phyloP scores from a whole-genome alignment of 108 stramenopile species.

The Cyclotella kingstonii region DNA sequence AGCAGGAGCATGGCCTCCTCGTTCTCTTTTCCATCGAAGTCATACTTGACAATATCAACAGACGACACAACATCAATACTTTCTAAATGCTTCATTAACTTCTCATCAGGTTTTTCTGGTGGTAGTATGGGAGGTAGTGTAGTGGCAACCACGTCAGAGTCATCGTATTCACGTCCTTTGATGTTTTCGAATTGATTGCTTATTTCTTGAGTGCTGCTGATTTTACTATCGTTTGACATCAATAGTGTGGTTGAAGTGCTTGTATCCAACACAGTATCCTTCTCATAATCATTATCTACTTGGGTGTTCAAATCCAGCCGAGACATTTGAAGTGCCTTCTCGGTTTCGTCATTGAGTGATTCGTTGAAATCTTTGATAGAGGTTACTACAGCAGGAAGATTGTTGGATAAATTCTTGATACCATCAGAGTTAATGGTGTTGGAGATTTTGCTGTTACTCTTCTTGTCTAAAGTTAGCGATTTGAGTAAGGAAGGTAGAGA shows the following conservation, averaged over 20 bases:
- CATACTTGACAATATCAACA: neutral
- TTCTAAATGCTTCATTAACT: constrained; percentile 15
- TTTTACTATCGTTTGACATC: neutral
- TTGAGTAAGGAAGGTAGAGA: too few species aligned
- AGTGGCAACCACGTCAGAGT: neutral
- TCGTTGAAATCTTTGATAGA: constrained; percentile 21
- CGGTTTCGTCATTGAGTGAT: constrained; percentile 13
- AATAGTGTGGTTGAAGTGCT: neutral
- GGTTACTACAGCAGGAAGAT: too few species aligned
- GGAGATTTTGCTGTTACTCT: too few species aligned
- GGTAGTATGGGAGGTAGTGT: neutral
- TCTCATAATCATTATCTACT: neutral
- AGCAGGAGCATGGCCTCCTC: constrained; percentile 7
- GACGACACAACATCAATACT: constrained; percentile 16
- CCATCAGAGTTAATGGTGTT: too few species aligned
- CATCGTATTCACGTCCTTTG: constrained; percentile 7
- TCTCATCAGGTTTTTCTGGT: constrained; percentile 13
- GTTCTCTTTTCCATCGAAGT: neutral
- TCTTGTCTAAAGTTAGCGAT: too few species aligned
- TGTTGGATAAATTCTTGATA: neutral
- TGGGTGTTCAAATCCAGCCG: constrained; percentile 1
- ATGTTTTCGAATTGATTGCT: neutral
- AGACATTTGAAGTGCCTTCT: constrained; percentile 12
- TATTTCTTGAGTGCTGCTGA: neutral
- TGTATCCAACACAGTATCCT: neutral